phyloP scores from a whole-genome alignment of 2,329 filamentous ascomycete species.

The Aspergillus vadensis region DNA sequence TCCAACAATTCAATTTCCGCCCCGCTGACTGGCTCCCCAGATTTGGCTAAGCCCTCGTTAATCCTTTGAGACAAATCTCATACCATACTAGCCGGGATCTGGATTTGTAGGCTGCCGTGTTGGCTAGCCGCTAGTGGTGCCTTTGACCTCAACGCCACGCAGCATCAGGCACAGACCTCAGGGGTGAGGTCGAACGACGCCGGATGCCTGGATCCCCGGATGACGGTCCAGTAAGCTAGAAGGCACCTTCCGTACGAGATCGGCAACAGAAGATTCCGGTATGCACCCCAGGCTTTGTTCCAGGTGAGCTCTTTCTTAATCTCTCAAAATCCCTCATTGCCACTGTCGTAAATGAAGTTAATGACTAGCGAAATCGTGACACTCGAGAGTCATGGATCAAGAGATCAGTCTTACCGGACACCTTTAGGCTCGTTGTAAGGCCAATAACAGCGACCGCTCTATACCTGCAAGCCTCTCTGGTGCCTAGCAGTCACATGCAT shows the following conservation, averaged over 20 bases:
- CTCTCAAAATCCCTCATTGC: too few relatives aligned
- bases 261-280: neutral
- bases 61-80: neutral
- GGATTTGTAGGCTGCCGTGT: neutral
- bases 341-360: too few relatives aligned
- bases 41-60: neutral
- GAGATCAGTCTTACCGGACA: too few relatives aligned
- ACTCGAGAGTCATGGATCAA: too few relatives aligned
- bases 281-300: neutral
- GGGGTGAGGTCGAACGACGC: slow-evolving; percentile 1
- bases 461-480: too few relatives aligned
- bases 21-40: slow-evolving; percentile 1
- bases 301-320: too few relatives aligned
- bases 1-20: slow-evolving; percentile 4
- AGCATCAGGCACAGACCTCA: neutral
- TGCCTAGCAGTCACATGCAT: too few relatives aligned
- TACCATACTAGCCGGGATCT: neutral
- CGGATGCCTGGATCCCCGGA: neutral
- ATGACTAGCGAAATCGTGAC: too few relatives aligned
- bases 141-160: neutral
- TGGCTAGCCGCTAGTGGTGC: neutral
- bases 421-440: too few relatives aligned
- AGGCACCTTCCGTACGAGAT: neutral
- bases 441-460: too few relatives aligned
- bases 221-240: neutral